These are phyloP conservation scores for Diaporthe ilicicola DNA, from an alignment of 2,329 filamentous ascomycete genomes.

Conservation along the genomic window DNA sequence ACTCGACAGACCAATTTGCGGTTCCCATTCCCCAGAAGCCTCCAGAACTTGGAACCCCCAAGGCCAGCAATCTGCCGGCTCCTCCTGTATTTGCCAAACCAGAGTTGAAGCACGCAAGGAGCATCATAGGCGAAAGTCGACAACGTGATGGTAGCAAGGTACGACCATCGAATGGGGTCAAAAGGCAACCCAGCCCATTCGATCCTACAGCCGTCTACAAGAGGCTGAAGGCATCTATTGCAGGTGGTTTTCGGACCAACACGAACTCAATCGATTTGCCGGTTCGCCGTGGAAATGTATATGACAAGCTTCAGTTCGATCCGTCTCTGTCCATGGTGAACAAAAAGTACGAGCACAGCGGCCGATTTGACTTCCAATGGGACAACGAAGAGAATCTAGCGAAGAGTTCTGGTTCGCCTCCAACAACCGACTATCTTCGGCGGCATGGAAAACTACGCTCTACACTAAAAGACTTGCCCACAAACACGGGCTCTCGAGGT, in stretches of 20 bases:
- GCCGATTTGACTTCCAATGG: constrained; percentile 59
- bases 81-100: constrained; percentile 64
- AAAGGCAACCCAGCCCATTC: constrained; percentile 65
- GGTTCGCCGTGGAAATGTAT: constrained; percentile 55
- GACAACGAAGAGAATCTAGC: constrained; percentile 41
- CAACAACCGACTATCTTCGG: constrained; percentile 58
- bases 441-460: constrained; percentile 54
- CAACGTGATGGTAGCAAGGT: constrained; percentile 42
- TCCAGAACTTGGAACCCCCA: constrained; percentile 33
- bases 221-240: constrained; percentile 59
- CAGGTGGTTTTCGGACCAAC: constrained; percentile 37
- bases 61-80: constrained; percentile 24
- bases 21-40: constrained; percentile 35
- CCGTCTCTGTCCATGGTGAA: constrained; percentile 61
- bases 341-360: constrained; percentile 66
- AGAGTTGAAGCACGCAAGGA: constrained; percentile 66
- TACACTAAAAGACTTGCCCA: constrained; percentile 46
- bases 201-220: constrained; percentile 67
- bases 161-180: constrained; percentile 46
- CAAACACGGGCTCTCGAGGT: constrained; percentile 48
- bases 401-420: constrained; percentile 45
- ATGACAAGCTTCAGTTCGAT: constrained; percentile 64
- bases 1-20: constrained; percentile 33
- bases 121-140: constrained; percentile 54
- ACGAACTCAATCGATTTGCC: constrained; percentile 36